Conservation (phyloP, 2,329 filamentous ascomycete genomes). For the Sclerotinia subarctica region DNA sequence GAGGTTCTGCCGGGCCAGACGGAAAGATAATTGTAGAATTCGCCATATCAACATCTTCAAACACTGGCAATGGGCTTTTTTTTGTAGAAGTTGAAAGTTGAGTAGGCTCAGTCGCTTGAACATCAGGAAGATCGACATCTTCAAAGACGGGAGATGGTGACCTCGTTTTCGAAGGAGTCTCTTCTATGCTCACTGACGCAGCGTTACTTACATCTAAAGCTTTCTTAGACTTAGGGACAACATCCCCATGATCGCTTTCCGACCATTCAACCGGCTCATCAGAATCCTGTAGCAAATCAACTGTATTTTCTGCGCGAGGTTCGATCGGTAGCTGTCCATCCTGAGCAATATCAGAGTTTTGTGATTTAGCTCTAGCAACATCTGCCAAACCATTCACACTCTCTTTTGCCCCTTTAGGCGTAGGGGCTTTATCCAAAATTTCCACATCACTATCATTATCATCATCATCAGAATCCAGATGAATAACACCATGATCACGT, state of each 20-base stretch:
- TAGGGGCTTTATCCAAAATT: slow-evolving; percentile 49
- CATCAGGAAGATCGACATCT: slow-evolving; percentile 44
- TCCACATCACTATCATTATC: slow-evolving; percentile 45
- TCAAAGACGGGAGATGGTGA: slow-evolving; percentile 50
- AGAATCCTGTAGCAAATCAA: slow-evolving; percentile 21
- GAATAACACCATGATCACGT: slow-evolving; percentile 52
- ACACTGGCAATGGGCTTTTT: slow-evolving; percentile 28
- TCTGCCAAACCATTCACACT: slow-evolving; percentile 36
- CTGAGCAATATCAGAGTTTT: slow-evolving; percentile 32
- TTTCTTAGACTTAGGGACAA: slow-evolving; percentile 24
- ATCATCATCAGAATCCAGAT: slow-evolving; percentile 61
- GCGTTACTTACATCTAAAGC: not conserved
- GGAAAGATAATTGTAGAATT: slow-evolving; percentile 16
- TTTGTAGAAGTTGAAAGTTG: slow-evolving; percentile 19
- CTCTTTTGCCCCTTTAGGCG: slow-evolving; percentile 21
- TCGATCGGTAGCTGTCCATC: slow-evolving; percentile 24
- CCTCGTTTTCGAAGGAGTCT: slow-evolving; percentile 27
- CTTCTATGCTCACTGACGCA: slow-evolving; percentile 4
- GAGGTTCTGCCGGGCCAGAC: slow-evolving; percentile 3
- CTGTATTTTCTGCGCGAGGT: not conserved
- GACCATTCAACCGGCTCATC: slow-evolving; percentile 50
- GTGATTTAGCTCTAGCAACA: slow-evolving; percentile 33
- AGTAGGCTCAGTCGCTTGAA: not conserved
- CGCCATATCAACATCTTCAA: slow-evolving; percentile 31
- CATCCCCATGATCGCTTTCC: slow-evolving; percentile 47